Evolutionary conservation across 257 asterid genomes (phyloP).

Genomic region (Coffea eugenioides): DNA sequence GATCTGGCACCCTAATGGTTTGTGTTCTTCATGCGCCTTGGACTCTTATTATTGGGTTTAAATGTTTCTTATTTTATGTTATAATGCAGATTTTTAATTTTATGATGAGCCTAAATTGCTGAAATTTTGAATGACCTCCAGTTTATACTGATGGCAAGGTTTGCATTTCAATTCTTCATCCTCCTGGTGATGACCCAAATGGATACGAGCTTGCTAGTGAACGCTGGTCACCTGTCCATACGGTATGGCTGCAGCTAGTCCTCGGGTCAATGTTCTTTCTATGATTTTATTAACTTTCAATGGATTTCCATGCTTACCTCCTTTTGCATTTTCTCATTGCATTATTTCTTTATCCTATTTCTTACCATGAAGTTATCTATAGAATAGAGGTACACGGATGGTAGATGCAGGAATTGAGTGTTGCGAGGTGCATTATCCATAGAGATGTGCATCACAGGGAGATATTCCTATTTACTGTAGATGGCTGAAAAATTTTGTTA

Average conservation of each 20-base stretch:
- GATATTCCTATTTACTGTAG: neutral
- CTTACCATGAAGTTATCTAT: neutral
- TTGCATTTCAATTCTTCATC: conserved; percentile 96
- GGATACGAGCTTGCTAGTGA: conserved; percentile 99
- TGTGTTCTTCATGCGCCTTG: conserved; percentile 23
- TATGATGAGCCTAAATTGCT: conserved; percentile 14
- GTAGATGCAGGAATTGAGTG: neutral
- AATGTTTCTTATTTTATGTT: neutral
- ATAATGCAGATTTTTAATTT: neutral
- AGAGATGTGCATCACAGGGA: neutral
- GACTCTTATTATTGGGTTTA: neutral
- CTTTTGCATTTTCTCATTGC: neutral
- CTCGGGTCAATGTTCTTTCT: neutral
- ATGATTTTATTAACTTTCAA: neutral
- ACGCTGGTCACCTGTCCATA: conserved; percentile 99
- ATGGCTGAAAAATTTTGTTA: neutral
- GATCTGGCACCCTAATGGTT: conserved; percentile 99
- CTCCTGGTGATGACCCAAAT: conserved; percentile 98
- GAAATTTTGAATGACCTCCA: conserved; percentile 35
- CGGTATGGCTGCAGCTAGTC: conserved; percentile 47
- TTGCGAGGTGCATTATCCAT: neutral
- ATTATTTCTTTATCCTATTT: neutral
- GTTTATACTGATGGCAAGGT: conserved; percentile 95
- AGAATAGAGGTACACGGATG: neutral
- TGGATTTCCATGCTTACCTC: neutral